Base-by-base conservation (phyloP, 2,329 filamentous ascomycete genomes). In the Colletotrichum viniferum region DNA sequence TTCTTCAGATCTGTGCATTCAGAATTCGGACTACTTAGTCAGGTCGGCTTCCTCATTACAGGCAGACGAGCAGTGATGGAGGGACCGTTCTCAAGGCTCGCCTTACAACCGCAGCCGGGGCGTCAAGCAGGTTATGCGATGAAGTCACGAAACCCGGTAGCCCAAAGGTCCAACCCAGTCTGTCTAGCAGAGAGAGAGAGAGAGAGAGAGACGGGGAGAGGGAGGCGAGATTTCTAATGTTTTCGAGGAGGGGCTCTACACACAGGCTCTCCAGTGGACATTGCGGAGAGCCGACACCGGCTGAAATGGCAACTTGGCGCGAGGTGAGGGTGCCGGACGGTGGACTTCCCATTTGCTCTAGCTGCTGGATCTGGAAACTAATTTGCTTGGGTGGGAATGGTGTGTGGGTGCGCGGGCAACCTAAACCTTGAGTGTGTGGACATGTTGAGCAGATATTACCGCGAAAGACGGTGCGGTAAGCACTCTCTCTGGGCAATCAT, bases 21-120 rank as follows among this genome's bases (percentile, higher is more conserved):
- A 43, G 26, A 34, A 30, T n/a, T 72, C 62, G 55, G 48, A 67
- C 62, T 38, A 71, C 71, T 74, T 74, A 71, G 72, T 74, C 68
- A 74, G 61, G 71, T 62, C 18, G 32, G n/a, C 32, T 26, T 64
- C 34, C 34, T 12, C n/a, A 36, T n/a, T 26, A 28, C 30, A 64
- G 61, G 32, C 32, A 21, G 61, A 28, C 26, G 28, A 28, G 26
- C 28, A 30, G 60, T n/a, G 38, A 13, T 55, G 64, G 21, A 24
- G 32, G 70, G 65, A 38, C 56, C 24, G 38, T 60, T 30, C 64
- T 36, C 71, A 24, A 24, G 34, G 34, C 28, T 60, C 14, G 56
- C 26, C 24, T 28, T 62, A 56, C 58, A 70, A 70, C 28, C 13
- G 24, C 10, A 61, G 52, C 60, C 18, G 58, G 43, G 43, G 18